Conservation (phyloP, 495 filamentous ascomycete genomes). For the Trichocladium uniseriatum region DNA sequence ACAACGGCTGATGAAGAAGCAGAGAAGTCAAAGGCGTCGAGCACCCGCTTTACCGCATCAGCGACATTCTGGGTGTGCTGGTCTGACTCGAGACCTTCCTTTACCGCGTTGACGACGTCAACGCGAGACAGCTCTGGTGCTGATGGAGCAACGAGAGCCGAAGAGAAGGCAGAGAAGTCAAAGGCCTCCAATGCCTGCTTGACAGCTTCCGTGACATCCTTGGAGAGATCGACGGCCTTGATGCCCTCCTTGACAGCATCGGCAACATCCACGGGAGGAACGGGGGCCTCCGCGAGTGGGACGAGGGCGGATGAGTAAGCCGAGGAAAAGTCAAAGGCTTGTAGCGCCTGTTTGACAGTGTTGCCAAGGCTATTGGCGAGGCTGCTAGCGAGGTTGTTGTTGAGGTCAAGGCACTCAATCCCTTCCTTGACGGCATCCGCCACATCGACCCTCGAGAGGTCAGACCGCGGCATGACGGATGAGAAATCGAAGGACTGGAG, state of each 20-base stretch:
- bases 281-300: neutral
- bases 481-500: slow-evolving; percentile 19
- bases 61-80: slow-evolving; percentile 13
- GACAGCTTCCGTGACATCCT: slow-evolving; percentile 31
- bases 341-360: slow-evolving; percentile 15
- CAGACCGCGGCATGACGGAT: slow-evolving; percentile 18
- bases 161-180: slow-evolving; percentile 9
- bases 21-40: slow-evolving; percentile 16
- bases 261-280: neutral
- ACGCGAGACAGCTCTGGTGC: slow-evolving; percentile 11
- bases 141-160: slow-evolving; percentile 1
- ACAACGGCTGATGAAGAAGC: neutral
- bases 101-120: slow-evolving; percentile 23
- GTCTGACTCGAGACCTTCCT: slow-evolving; percentile 17
- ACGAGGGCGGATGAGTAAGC: slow-evolving; percentile 13
- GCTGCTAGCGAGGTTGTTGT: slow-evolving; percentile 6
- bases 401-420: slow-evolving; percentile 19
- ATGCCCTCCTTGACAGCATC: slow-evolving; percentile 15
- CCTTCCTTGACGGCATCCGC: slow-evolving; percentile 24
- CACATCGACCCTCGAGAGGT: slow-evolving; percentile 21
- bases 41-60: slow-evolving; percentile 14
- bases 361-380: slow-evolving; percentile 9
- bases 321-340: slow-evolving; percentile 16
- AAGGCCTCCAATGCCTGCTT: slow-evolving; percentile 6
- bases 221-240: slow-evolving; percentile 1